phyloP scores from a whole-genome alignment of 2,329 filamentous ascomycete species.

The Fusarium tuaranense region DNA sequence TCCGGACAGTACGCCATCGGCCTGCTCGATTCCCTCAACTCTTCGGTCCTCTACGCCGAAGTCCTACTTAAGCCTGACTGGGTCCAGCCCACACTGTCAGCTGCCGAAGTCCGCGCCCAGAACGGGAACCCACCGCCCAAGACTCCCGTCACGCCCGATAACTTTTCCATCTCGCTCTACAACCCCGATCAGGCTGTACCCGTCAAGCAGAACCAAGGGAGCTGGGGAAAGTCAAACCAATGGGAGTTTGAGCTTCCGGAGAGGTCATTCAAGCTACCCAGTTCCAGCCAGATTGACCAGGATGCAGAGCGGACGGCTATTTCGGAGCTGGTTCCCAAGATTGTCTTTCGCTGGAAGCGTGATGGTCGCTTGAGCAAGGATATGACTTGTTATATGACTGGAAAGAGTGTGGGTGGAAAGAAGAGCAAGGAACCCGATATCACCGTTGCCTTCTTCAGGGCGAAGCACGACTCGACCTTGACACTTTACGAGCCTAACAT shows the following conservation, averaged over 20 bases:
- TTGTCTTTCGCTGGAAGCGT: slow-evolving; percentile 89
- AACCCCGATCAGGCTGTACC: slow-evolving; percentile 88
- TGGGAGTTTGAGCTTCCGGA: slow-evolving; percentile 97
- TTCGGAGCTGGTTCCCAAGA: slow-evolving; percentile 73
- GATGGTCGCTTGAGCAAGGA: slow-evolving; percentile 89
- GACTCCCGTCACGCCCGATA: slow-evolving; percentile 78
- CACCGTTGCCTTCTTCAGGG: slow-evolving; percentile 87
- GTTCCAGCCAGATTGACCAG: slow-evolving; percentile 80
- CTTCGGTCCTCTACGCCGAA: slow-evolving; percentile 88
- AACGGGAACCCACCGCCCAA: slow-evolving; percentile 71
- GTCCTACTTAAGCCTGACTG: slow-evolving; percentile 87
- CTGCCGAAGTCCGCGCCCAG: slow-evolving; percentile 80
- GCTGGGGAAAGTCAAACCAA: slow-evolving; percentile 82
- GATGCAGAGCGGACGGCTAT: slow-evolving; percentile 61
- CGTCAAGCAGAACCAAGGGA: slow-evolving; percentile 77
- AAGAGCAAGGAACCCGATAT: slow-evolving; percentile 95
- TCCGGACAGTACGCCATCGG: slow-evolving; percentile 89
- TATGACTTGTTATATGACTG: slow-evolving; percentile 88
- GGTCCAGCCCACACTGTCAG: slow-evolving; percentile 83
- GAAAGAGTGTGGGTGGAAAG: slow-evolving; percentile 79
- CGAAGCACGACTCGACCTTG: slow-evolving; percentile 72
- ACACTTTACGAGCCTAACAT: slow-evolving; percentile 96
- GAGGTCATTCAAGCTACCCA: slow-evolving; percentile 84
- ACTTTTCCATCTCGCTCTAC: slow-evolving; percentile 90
- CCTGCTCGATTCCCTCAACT: slow-evolving; percentile 83